phyloP scores from a whole-genome alignment of 1,139 yeast genomes.

The Pichiaceae sp. region DNA sequence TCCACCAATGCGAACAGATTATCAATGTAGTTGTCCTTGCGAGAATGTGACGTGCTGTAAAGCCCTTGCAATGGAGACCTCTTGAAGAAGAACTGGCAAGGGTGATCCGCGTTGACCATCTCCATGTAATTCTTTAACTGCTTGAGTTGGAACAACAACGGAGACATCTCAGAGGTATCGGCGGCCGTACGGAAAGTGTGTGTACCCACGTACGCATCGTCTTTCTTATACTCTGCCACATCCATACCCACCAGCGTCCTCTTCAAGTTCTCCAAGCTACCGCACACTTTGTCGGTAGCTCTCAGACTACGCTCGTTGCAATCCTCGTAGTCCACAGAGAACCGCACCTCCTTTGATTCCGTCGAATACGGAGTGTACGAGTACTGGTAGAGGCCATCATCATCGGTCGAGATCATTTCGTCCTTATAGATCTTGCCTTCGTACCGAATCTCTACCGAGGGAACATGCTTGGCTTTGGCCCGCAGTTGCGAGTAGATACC shows the following conservation, averaged over 20 bases:
- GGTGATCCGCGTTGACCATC: conserved; percentile 27
- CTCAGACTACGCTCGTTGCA: conserved; percentile 10
- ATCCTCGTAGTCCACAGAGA: conserved; percentile 13
- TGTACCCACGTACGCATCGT: conserved; percentile 9
- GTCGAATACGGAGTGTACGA: not conserved
- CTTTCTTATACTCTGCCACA: conserved; percentile 16
- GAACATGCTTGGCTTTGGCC: conserved; percentile 18
- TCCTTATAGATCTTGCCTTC: conserved; percentile 34
- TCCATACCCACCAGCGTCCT: conserved; percentile 13
- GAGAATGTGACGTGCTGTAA: conserved; percentile 7
- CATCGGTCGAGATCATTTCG: conserved; percentile 27
- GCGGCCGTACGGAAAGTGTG: not conserved
- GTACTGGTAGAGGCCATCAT: conserved; percentile 6
- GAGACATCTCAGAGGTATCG: conserved; percentile 22
- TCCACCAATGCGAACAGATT: conserved; percentile 22
- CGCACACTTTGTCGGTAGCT: conserved; percentile 9
- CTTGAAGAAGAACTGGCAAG: conserved; percentile 22
- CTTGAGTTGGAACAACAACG: conserved; percentile 30
- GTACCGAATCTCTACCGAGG: conserved; percentile 31
- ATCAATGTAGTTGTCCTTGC: conserved; percentile 23
- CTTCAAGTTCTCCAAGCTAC: conserved; percentile 12
- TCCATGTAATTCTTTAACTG: conserved; percentile 35
- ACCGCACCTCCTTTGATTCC: conserved; percentile 13
- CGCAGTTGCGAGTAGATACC: conserved; percentile 11
- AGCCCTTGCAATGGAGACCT: conserved; percentile 10